Base-by-base conservation (phyloP, 495 filamentous ascomycete genomes). In the Aspergillus affinis region DNA sequence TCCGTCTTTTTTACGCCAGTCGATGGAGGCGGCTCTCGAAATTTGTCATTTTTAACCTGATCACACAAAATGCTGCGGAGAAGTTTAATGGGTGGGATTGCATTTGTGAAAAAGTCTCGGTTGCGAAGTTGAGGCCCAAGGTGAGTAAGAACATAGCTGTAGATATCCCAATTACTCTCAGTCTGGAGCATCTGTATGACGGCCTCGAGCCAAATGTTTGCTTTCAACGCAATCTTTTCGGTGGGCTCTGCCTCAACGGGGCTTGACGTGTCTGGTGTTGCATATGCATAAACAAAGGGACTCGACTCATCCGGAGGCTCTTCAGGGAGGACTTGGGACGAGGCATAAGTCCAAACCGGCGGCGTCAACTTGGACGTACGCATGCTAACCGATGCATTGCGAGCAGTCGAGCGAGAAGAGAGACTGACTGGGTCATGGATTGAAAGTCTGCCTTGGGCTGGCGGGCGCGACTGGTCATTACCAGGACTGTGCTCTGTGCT, bases 151-250 rank as follows among this genome's bases (percentile, higher is more conserved):
- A 94, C 82, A 69, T 91, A 97, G 74, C 90, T 93, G 79, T 96
- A 96, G 2, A 96, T 76, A 72, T 98, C 92, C 95, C 95, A 99
- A 54, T 97, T 89, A 29, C 84, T 84, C 50, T 88, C 89, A 46
- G 89, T 78, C 63, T 90, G 86, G 30, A 99, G 75, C 19, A 96
- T 74, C 3, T 81, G 82, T 44, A 93, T 83, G 44, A 96, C 73
- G 9, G 83, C 77, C 53, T 94, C 88, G 17, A 97, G 78, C 89
- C 92, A 97, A 51, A 86, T 72, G 17, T 81, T 81, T 26, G 92
- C 82, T 56, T 90, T 82, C 50, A 97, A 69, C 21, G 82, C 72
- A 13, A 69, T 61, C 51, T 59, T 62, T 54, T 61, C 61, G 23
- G 59, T 55, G 0, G 65, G 50, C 2, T 69, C 61, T 8, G 69